Base-by-base conservation (phyloP, 2,329 filamentous ascomycete genomes). In the Bisporella sp. region DNA sequence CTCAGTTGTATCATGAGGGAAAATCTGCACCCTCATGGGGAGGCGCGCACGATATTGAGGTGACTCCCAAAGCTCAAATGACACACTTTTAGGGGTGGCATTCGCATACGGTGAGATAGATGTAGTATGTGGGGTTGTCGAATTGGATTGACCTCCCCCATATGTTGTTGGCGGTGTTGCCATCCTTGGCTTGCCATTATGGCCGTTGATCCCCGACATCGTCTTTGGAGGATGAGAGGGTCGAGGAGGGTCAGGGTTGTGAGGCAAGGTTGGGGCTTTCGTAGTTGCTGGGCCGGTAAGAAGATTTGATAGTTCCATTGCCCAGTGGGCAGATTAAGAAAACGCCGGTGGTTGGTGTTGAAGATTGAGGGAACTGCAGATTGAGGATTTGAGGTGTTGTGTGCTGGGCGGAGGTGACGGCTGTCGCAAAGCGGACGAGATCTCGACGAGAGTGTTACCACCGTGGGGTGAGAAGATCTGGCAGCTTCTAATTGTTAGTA, bases 1-100 rank as follows among this genome's bases (percentile, higher is more conserved):
- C 66, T 97, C 92, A 28, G 92, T 97, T 47, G 89, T 91, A 73
- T 99, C 93, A 69, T 97, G 91, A 44, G 89, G 89, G 64, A 86
- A 96, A 60, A 99, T 96, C 64, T 95, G 87, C 48, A 92, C 87
- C 63, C 87, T 78, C 81, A 92, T 84, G n/a, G 87, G 87, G 59
- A 91, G 75, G 64, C 87, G 84, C 70, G 85, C 86, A 61, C 82
- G 81, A 61, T 80, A 81, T 65, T 85, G 79, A 54, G 82, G 81
- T 32, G 79, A 78, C 60, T 87, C 79, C 59, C 89, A 75, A 49
- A 90, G 77, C 69, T 89, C 84, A 69, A 92, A 91, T 73, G 85
- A 79, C 71, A 91, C 84, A 64, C 84, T 84, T 75, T 90, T 91
- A 56, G 81, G 79, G 35, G 71, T 71, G 41, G 59, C 62, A 42